These are phyloP conservation scores for Mariannaea elegans DNA, from an alignment of 2,329 filamentous ascomycete species.

Conservation along the genomic window DNA sequence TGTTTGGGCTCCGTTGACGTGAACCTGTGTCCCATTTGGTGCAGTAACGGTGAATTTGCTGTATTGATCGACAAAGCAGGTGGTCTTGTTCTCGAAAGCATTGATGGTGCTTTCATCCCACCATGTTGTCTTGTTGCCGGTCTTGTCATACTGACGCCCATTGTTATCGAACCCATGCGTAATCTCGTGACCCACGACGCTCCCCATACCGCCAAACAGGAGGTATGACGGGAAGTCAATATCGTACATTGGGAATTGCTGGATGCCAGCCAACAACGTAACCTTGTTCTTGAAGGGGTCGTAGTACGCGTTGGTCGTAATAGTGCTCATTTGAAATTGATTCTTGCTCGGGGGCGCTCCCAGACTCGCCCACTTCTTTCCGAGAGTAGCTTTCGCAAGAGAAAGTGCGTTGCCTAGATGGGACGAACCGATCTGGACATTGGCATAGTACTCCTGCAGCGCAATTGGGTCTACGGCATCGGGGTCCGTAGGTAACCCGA, in stretches of 20 bases:
- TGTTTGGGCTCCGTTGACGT: slow-evolving; percentile 71
- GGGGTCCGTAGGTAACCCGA: slow-evolving; percentile 72
- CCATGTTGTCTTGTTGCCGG: slow-evolving; percentile 72
- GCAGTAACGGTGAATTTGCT: slow-evolving; percentile 66
- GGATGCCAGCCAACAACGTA: slow-evolving; percentile 67
- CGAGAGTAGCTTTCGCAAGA: slow-evolving; percentile 57
- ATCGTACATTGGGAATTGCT: slow-evolving; percentile 74
- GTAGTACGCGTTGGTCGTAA: slow-evolving; percentile 74
- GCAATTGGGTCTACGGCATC: slow-evolving; percentile 66
- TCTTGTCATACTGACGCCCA: slow-evolving; percentile 71
- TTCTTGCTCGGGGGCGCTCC: slow-evolving; percentile 68
- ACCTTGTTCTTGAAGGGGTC: slow-evolving; percentile 71
- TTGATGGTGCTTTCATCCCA: slow-evolving; percentile 69
- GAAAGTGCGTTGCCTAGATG: slow-evolving; percentile 68
- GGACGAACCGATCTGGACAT: slow-evolving; percentile 57
- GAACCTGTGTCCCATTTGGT: slow-evolving; percentile 62
- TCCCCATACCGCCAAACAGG: slow-evolving; percentile 74
- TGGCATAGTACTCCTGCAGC: slow-evolving; percentile 65
- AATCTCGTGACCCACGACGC: slow-evolving; percentile 74
- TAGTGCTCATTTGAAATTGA: slow-evolving; percentile 67
- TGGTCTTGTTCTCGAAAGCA: slow-evolving; percentile 65
- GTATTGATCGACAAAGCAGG: slow-evolving; percentile 76
- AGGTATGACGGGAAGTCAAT: slow-evolving; percentile 70
- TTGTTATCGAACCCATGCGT: slow-evolving; percentile 75
- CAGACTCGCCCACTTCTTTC: slow-evolving; percentile 63